phyloP scores from a whole-genome alignment of 345 rosid species.

The Eutrema yunnanense region DNA sequence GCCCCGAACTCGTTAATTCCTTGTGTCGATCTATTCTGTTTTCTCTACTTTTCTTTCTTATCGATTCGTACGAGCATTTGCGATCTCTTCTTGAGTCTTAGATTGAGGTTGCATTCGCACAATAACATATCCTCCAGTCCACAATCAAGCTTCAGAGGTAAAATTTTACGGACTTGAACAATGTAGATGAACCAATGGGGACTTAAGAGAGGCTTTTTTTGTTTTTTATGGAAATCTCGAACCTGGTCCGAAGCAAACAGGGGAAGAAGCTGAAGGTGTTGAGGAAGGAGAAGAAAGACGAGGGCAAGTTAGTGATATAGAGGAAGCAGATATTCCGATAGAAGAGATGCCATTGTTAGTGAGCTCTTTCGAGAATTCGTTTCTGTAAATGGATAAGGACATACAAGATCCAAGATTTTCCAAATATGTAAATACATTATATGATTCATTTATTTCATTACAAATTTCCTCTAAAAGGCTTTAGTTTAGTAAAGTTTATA shows the following conservation, averaged over 20 bases:
- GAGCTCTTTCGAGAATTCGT: not conserved
- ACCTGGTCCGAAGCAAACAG: constrained; percentile 9
- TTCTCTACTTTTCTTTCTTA: no score
- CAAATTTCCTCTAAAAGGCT: no score
- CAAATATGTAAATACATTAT: no score
- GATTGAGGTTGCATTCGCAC: no score
- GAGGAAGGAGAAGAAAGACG: constrained; percentile 42
- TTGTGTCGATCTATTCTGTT: no score
- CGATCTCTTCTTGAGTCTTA: no score
- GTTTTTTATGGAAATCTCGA: not conserved
- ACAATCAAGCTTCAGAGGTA: not conserved
- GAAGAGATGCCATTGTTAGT: constrained; percentile 36
- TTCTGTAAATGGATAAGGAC: constrained; percentile 6
- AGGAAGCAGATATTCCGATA: constrained; percentile 14
- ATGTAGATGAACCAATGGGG: not conserved
- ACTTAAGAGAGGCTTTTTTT: not conserved
- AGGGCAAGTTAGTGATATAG: constrained; percentile 35
- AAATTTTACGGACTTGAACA: not conserved
- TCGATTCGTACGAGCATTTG: no score
- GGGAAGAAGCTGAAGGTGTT: constrained; percentile 29
- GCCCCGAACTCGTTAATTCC: no score
- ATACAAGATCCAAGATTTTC: not conserved
- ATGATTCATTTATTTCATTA: no score
- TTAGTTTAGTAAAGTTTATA: no score
- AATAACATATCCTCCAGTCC: not conserved